These are phyloP conservation scores for Tricholoma bakamatsutake DNA, from an alignment of 768 basidiomycete species.

Conservation along the genomic window DNA sequence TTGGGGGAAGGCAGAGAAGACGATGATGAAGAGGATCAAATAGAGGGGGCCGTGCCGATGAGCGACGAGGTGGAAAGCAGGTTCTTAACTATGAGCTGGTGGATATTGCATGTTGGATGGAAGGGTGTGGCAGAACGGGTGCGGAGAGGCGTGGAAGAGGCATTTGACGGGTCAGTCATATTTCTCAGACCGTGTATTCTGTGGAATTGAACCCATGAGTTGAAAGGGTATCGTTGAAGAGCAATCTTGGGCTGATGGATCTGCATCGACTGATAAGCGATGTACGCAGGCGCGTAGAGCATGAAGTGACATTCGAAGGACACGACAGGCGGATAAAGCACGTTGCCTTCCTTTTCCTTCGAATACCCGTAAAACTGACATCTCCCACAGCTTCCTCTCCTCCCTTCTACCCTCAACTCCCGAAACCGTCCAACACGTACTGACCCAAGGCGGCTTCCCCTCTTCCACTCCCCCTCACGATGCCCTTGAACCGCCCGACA, in stretches of 20 bases:
- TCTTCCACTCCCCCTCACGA: conserved; percentile 23
- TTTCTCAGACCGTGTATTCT: neutral
- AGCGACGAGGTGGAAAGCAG: conserved; percentile 68
- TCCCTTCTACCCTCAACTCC: conserved; percentile 72
- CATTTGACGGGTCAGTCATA: conserved; percentile 69
- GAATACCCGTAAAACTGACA: neutral
- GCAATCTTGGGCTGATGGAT: conserved; percentile 64
- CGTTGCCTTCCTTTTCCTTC: conserved; percentile 15
- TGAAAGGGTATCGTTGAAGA: conserved; percentile 76
- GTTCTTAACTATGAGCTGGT: conserved; percentile 88
- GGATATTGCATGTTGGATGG: conserved; percentile 91
- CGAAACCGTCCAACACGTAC: conserved; percentile 62
- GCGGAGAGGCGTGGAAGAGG: conserved; percentile 68
- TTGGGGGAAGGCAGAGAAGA: conserved; percentile 17
- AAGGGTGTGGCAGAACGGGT: conserved; percentile 75
- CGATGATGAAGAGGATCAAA: conserved; percentile 17
- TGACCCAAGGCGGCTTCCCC: conserved; percentile 58
- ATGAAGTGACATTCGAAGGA: conserved; percentile 58
- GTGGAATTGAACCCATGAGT: neutral
- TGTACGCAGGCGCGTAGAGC: conserved; percentile 73
- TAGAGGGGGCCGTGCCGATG: conserved; percentile 25
- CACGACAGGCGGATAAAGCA: conserved; percentile 52
- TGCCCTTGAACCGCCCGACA: conserved; percentile 18
- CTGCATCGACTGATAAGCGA: conserved; percentile 64
- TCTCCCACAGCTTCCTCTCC: conserved; percentile 54